phyloP scores from a whole-genome alignment of 2,329 filamentous ascomycete genomes.

The Metarhizium humberi region DNA sequence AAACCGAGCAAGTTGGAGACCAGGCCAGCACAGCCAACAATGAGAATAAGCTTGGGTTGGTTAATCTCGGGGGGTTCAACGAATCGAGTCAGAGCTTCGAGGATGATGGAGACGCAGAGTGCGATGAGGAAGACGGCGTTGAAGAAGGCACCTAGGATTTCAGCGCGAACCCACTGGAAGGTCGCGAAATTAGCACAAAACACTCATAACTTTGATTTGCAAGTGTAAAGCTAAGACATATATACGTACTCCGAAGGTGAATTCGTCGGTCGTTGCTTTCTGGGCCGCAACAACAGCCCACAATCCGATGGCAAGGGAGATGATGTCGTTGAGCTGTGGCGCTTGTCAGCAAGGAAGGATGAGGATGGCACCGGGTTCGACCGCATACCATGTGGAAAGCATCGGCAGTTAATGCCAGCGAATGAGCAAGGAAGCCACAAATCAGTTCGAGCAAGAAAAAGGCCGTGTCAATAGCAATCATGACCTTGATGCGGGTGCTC shows the following conservation, averaged over 20 bases:
- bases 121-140: conserved; percentile 97
- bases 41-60: conserved; percentile 78
- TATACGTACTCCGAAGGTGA: conserved; percentile 77
- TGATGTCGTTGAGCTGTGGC: conserved; percentile 81
- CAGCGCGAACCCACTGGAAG: conserved; percentile 81
- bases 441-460: conserved; percentile 90
- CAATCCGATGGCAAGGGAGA: conserved; percentile 82
- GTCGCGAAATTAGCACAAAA: conserved; percentile 12
- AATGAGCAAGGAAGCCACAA: conserved; percentile 78
- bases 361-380: not conserved
- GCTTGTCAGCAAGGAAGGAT: not conserved
- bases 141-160: conserved; percentile 91
- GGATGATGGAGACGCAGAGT: conserved; percentile 89
- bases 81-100: conserved; percentile 88
- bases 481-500: conserved; percentile 80
- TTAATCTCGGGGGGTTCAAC: conserved; percentile 82
- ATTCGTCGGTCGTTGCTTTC: conserved; percentile 77
- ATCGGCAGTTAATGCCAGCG: conserved; percentile 88
- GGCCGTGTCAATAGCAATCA: conserved; percentile 78
- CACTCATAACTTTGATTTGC: not conserved
- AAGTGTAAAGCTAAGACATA: not conserved
- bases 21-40: conserved; percentile 80
- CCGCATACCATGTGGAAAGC: conserved; percentile 84
- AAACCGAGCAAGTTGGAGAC: conserved; percentile 84
- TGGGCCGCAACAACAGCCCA: conserved; percentile 92